Base-by-base conservation (phyloP, 2,329 filamentous ascomycete species). In the Basipetospora chlamydospora region DNA sequence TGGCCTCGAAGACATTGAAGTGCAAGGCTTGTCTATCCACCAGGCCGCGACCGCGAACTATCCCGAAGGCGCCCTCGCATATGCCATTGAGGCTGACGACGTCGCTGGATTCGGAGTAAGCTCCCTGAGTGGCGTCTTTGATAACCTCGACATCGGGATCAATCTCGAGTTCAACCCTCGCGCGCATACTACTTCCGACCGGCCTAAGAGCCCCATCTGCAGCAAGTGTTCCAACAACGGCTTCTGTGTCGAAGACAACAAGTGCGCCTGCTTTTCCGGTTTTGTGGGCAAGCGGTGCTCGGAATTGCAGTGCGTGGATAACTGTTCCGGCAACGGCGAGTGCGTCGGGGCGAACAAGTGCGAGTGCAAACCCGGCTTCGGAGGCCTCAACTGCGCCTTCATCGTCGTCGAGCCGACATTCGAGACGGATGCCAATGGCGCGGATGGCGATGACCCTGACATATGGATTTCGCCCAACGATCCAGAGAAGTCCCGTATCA, bases 391-490 rank as follows among this genome's bases (percentile, higher is more conserved):
- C 38, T 67, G 63, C 46, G 57, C 57, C 3, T 66, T 64, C 42
- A 49, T 63, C 13, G 46, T 58, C 0, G 56, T 65, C 1, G 49
- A 58, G 39, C 49, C 62, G 2, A 48, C 67, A 66, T 69, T 74
- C 73, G 16, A 65, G 52, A 12, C 70, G 68, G 22, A 71, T 61
- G 9, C 70, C 69, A 6, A 73, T 45, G 7, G 58, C 56, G 3
- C 62, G 58, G 22, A 76, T 17, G 61, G 63, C 0, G 62, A 66
- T 25, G 63, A 66, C 33, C 63, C 64, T 0, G 62, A 61, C 0
- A 60, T 66, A 17, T 67, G 62, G 63, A 60, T 66, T 35, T 63
- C 61, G 1, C 59, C 62, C 0, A 44, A 48, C 2, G 45, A 53
- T 0, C 52, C 54, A 0, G 54, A 56, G 1, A 47, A 59, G 32